These are phyloP conservation scores for Paecilomyces dactylethromorphus DNA, from an alignment of 2,329 filamentous ascomycete genomes.

Conservation along the genomic window DNA sequence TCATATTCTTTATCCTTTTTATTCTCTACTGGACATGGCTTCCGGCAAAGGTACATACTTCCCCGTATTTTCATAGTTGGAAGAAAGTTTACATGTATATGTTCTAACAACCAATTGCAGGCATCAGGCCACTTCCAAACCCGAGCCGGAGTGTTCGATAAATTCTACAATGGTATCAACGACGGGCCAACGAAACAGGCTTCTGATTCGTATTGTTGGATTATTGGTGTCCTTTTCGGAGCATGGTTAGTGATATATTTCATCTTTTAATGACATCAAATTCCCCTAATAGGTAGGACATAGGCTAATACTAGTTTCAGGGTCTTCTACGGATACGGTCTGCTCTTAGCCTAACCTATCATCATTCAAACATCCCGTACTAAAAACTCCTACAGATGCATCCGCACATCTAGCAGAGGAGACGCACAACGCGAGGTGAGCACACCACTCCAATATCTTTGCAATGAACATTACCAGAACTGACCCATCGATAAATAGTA, in stretches of 20 bases:
- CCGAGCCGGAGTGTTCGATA: slow-evolving; percentile 23
- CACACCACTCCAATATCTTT: not conserved
- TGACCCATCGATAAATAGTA: not conserved
- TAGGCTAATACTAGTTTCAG: not conserved
- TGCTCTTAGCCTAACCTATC: not conserved
- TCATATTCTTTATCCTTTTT: slow-evolving; percentile 31
- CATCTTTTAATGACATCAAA: slow-evolving; percentile 23
- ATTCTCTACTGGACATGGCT: slow-evolving; percentile 36
- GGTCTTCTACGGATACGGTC: not conserved
- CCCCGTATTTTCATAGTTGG: not conserved
- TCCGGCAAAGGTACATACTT: slow-evolving; percentile 16
- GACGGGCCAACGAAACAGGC: slow-evolving; percentile 24
- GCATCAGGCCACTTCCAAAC: slow-evolving; percentile 29
- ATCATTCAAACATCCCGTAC: slow-evolving; percentile 2
- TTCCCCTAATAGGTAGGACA: too few relatives aligned
- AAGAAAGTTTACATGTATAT: not conserved
- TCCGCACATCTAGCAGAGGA: slow-evolving; percentile 34
- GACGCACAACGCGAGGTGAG: slow-evolving; percentile 27
- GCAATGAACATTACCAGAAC: not conserved
- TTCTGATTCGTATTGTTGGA: slow-evolving; percentile 32
- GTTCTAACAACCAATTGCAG: not conserved
- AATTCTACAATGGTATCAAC: slow-evolving; percentile 37
- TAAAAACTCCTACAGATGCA: slow-evolving; percentile 14
- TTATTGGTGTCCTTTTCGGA: slow-evolving; percentile 28
- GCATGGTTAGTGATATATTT: slow-evolving; percentile 18